phyloP scores from a whole-genome alignment of 345 rosid species.

The Isatis tinctoria region DNA sequence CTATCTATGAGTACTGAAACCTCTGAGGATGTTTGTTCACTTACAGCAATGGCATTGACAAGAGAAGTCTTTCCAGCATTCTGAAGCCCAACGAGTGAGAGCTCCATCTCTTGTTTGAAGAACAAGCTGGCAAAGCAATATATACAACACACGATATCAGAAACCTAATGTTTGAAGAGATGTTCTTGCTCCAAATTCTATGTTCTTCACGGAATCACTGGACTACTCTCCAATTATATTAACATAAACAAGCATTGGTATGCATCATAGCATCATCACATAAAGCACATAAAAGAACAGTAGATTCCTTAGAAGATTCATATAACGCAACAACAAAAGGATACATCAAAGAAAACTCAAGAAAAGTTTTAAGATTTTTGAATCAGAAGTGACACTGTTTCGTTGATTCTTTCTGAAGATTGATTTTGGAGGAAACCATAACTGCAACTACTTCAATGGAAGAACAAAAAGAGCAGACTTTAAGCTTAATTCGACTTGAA shows the following conservation, averaged over 20 bases:
- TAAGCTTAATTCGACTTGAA: not conserved
- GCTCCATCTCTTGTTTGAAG: conserved; percentile 96
- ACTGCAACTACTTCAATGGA: not conserved
- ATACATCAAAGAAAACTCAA: not conserved
- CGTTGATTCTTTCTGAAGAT: not conserved
- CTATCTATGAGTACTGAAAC: not conserved
- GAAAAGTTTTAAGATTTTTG: not conserved
- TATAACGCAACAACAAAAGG: not conserved
- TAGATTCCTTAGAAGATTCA: not conserved
- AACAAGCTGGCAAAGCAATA: conserved; percentile 54
- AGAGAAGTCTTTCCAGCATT: conserved; percentile 99
- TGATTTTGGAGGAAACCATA: not conserved
- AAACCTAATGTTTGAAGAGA: conserved; percentile 12
- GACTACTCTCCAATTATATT: not conserved
- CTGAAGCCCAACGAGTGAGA: conserved; percentile 91
- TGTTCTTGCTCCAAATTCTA: not conserved
- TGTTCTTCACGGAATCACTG: too few relatives aligned
- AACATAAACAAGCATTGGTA: not conserved
- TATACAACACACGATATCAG: conserved; percentile 1
- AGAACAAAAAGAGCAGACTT: not conserved
- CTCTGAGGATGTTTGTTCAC: conserved; percentile 19
- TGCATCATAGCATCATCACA: not conserved
- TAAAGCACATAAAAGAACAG: not conserved
- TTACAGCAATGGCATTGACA: conserved; percentile 88
- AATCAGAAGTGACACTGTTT: not conserved